Evolutionary conservation across 2,329 filamentous ascomycete species (phyloP).

Genomic region (Acrocalymma vagum): DNA sequence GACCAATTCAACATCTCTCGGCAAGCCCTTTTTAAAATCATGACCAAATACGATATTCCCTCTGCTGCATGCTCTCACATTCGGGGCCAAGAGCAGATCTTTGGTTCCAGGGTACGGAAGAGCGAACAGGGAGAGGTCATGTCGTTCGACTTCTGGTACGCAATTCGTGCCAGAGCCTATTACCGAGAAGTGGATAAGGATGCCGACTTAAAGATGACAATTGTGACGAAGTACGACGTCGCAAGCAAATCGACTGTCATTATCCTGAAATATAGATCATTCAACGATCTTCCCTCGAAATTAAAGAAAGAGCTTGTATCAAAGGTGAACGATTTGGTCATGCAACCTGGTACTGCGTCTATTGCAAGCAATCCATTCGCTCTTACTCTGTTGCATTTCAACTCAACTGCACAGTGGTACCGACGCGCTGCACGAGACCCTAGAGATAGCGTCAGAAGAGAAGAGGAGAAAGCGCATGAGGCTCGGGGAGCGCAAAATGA

Average conservation of each 20-base stretch:
- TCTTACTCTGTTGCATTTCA: slow-evolving; percentile 11
- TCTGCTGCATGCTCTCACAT: slow-evolving; percentile 15
- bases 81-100: slow-evolving; percentile 19
- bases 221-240: slow-evolving; percentile 12
- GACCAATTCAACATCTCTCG: slow-evolving; percentile 13
- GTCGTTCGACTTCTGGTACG: slow-evolving; percentile 15
- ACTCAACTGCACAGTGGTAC: slow-evolving; percentile 14
- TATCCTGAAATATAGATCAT: slow-evolving; percentile 16
- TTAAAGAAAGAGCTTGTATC: slow-evolving; percentile 9
- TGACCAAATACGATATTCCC: slow-evolving; percentile 14
- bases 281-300: slow-evolving; percentile 13
- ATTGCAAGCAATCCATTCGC: slow-evolving; percentile 12
- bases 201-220: slow-evolving; percentile 15
- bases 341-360: not conserved
- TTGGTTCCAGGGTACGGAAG: slow-evolving; percentile 12
- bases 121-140: slow-evolving; percentile 5
- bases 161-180: slow-evolving; percentile 14
- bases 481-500: too few species aligned
- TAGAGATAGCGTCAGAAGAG: slow-evolving; percentile 11
- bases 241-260: slow-evolving; percentile 9
- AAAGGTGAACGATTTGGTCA: too few species aligned
- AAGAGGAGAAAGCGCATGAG: slow-evolving; percentile 12
- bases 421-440: slow-evolving; percentile 11
- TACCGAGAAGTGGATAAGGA: slow-evolving; percentile 13
- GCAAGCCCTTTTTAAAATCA: slow-evolving; percentile 7